phyloP scores from a whole-genome alignment of 139 green algal genomes.

The Chlamydomonas incerta region DNA sequence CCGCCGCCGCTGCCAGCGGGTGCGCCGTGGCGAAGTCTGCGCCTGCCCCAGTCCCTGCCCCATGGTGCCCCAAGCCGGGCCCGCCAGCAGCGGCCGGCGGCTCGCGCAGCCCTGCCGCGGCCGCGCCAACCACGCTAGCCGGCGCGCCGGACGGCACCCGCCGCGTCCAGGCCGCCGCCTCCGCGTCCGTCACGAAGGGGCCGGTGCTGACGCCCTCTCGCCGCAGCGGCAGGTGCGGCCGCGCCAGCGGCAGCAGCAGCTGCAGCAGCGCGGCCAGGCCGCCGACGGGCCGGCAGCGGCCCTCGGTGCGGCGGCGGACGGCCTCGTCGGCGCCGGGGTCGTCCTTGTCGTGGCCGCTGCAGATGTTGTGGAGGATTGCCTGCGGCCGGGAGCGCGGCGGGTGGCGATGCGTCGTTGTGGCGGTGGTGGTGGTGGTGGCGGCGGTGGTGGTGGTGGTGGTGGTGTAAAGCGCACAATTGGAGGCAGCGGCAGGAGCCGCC shows the following conservation, averaged over 20 bases:
- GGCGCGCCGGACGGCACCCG: too few relatives aligned
- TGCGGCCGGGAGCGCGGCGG: neutral
- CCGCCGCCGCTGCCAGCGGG: neutral
- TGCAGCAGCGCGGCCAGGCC: constrained; percentile 30
- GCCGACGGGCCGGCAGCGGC: too few relatives aligned
- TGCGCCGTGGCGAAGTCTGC: neutral
- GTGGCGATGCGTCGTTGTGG: too few relatives aligned
- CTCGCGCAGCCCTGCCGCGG: neutral
- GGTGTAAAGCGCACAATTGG: too few relatives aligned
- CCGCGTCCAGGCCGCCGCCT: too few relatives aligned
- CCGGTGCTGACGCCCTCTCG: too few relatives aligned
- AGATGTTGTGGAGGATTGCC: constrained; percentile 35
- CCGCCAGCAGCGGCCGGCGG: neutral
- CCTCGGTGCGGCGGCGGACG: too few relatives aligned
- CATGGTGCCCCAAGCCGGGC: too few relatives aligned
- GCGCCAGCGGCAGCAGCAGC: constrained; percentile 19
- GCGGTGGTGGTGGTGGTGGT: too few relatives aligned
- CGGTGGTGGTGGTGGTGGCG: too few relatives aligned
- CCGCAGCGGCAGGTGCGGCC: neutral
- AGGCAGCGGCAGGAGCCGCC: too few relatives aligned
- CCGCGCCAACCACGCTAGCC: neutral
- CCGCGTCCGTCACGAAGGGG: neutral
- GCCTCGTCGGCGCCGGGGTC: neutral
- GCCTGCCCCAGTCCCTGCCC: neutral
- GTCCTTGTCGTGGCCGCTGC: neutral